These are phyloP conservation scores for Fusarium globosum DNA, from an alignment of 2,329 filamentous ascomycete genomes.

Conservation along the genomic window DNA sequence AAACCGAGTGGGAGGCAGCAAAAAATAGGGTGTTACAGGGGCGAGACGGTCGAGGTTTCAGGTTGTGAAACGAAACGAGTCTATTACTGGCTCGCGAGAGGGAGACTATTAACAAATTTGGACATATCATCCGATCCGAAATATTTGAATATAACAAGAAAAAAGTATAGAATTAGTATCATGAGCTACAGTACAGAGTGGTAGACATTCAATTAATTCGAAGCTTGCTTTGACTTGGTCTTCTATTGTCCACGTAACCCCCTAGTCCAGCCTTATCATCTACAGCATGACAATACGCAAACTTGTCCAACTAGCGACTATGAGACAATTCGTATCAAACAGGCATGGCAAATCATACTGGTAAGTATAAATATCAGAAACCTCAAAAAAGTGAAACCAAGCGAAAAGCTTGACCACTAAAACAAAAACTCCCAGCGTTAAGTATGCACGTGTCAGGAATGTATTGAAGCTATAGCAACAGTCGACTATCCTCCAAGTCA, in stretches of 20 bases:
- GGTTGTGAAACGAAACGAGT: conserved; percentile 31
- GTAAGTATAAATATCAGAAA: background rate
- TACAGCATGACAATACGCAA: background rate
- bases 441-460: background rate
- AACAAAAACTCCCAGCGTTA: background rate
- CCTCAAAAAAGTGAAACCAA: background rate
- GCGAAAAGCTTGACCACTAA: background rate
- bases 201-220: background rate
- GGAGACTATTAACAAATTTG: background rate
- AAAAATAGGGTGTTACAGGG: conserved; percentile 39
- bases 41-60: conserved; percentile 44
- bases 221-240: background rate
- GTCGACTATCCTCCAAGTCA: background rate
- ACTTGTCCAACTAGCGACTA: background rate
- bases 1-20: conserved; percentile 15
- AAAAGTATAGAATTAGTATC: background rate
- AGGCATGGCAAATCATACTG: background rate
- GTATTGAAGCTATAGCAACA: conserved; percentile 18
- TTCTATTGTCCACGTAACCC: background rate
- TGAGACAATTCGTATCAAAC: background rate
- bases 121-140: conserved; percentile 2
- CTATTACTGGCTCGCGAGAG: conserved; percentile 33
- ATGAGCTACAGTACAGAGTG: background rate
- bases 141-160: background rate
- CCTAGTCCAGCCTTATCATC: background rate